Conservation (phyloP, 202 grass and related monocot genomes). For the Eragrostis tef region DNA sequence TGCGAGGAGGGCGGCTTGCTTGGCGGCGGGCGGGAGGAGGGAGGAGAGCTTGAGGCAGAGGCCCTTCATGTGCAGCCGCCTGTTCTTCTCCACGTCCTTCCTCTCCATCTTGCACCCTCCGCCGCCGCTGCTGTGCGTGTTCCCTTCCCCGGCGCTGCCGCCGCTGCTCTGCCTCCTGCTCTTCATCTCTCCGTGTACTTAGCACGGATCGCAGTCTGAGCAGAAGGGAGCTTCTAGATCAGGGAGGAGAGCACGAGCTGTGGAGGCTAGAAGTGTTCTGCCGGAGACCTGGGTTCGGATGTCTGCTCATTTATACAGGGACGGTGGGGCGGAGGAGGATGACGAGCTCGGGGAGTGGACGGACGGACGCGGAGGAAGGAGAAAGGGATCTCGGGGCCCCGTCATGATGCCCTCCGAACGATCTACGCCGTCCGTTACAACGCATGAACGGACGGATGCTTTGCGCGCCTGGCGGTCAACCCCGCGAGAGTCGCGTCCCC, state of each 20-base stretch:
- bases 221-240: neutral
- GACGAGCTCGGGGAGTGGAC: too few species aligned
- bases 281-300: neutral
- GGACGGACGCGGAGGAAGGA: neutral
- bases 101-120: constrained; percentile 55
- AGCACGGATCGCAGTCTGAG: neutral
- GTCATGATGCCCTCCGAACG: too few species aligned
- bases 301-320: constrained; percentile 27
- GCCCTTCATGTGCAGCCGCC: constrained; percentile 71
- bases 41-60: constrained; percentile 78
- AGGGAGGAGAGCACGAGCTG: neutral
- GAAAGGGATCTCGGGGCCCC: neutral
- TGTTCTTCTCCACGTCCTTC: constrained; percentile 80
- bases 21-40: constrained; percentile 42
- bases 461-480: neutral
- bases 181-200: constrained; percentile 38
- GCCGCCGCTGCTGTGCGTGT: constrained; percentile 6
- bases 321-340: too few species aligned
- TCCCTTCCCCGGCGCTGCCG: neutral
- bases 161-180: constrained; percentile 49
- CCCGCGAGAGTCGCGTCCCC: neutral
- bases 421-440: neutral
- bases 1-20: constrained; percentile 12
- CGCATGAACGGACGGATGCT: neutral
- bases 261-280: neutral